phyloP scores from a whole-genome alignment of 495 filamentous ascomycete genomes.

The Jackrogersella multiformis region DNA sequence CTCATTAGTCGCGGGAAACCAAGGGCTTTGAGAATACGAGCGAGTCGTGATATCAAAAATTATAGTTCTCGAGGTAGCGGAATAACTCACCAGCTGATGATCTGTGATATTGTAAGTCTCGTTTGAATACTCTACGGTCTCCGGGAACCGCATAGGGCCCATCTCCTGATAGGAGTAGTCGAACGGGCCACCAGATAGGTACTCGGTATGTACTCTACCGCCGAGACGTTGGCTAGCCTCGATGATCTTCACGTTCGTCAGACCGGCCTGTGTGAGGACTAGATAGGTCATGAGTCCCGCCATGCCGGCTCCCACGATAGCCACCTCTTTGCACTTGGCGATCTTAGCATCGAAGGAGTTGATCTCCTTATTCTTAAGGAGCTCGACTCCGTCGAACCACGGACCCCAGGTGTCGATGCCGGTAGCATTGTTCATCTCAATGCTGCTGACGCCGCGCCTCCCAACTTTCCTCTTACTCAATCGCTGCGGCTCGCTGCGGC shows the following conservation, averaged over 20 bases:
- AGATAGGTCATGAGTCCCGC: slow-evolving; percentile 67
- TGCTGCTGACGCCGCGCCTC: slow-evolving; percentile 48
- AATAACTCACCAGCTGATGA: slow-evolving; percentile 59
- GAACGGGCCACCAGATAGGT: slow-evolving; percentile 66
- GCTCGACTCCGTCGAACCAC: slow-evolving; percentile 74
- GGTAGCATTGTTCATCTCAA: slow-evolving; percentile 58
- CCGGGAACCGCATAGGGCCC: slow-evolving; percentile 75
- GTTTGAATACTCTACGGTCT: slow-evolving; percentile 61
- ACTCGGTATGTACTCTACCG: slow-evolving; percentile 69
- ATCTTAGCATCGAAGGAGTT: slow-evolving; percentile 59
- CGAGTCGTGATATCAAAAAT: slow-evolving; percentile 50
- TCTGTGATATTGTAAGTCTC: slow-evolving; percentile 65
- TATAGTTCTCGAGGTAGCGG: not conserved
- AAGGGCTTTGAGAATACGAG: slow-evolving; percentile 52
- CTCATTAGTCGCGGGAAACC: slow-evolving; percentile 42
- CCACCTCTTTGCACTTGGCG: slow-evolving; percentile 65
- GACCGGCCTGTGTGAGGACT: slow-evolving; percentile 50
- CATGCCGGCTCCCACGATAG: slow-evolving; percentile 76
- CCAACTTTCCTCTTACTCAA: slow-evolving; percentile 39
- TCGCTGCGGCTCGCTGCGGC: slow-evolving; percentile 55
- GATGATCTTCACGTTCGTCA: slow-evolving; percentile 53
- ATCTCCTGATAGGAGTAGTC: slow-evolving; percentile 80
- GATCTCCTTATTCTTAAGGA: slow-evolving; percentile 65
- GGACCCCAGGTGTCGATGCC: slow-evolving; percentile 69
- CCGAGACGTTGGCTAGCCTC: slow-evolving; percentile 52